Percentiles rank a stretch among this genome's conserved stretches.
These are phyloP conservation scores for Lepidopterella palustris DNA, from an alignment of 495 filamentous ascomycete species.

Conservation along the genomic window DNA sequence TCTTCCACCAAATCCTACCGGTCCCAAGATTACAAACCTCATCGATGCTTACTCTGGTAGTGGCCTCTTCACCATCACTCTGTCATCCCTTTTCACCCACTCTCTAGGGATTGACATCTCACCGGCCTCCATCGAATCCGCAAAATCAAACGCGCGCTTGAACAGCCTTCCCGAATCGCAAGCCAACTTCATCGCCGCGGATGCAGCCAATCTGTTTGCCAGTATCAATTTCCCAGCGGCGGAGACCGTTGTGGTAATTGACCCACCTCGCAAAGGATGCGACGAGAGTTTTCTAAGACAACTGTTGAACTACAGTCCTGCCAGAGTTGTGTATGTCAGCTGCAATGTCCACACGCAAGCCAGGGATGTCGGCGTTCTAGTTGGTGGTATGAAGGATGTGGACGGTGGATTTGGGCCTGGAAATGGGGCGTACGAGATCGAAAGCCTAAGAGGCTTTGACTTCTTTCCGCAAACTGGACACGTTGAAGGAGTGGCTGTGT, in stretches of 20 bases:
- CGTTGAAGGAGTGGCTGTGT: constrained; percentile 87
- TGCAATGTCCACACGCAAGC: constrained; percentile 99
- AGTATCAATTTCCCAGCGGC: constrained; percentile 57
- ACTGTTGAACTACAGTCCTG: constrained; percentile 66
- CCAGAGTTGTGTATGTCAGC: constrained; percentile 82
- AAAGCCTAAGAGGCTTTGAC: constrained; percentile 88
- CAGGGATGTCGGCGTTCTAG: constrained; percentile 78
- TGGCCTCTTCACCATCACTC: constrained; percentile 92
- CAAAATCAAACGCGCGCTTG: constrained; percentile 64
- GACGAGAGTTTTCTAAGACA: constrained; percentile 77
- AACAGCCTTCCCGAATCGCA: constrained; percentile 59
- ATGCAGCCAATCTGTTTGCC: constrained; percentile 76
- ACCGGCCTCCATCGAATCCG: constrained; percentile 63
- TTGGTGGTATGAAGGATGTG: constrained; percentile 50
- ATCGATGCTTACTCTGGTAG: constrained; percentile 97
- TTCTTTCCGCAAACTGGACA: constrained; percentile 98
- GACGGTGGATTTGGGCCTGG: constrained; percentile 38
- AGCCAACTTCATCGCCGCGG: constrained; percentile 77
- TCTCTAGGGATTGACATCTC: constrained; percentile 68
- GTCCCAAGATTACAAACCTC: constrained; percentile 61
- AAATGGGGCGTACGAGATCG: constrained; percentile 68
- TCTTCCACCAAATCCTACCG: constrained; percentile 41
- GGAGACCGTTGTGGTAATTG: constrained; percentile 83
- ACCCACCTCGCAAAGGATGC: constrained; percentile 92
- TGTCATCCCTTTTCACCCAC: constrained; percentile 69